Percentiles rank a stretch among this genome's conserved stretches.
phyloP scores from a whole-genome alignment of 257 asterid genomes.

The Scutellaria baicalensis region DNA sequence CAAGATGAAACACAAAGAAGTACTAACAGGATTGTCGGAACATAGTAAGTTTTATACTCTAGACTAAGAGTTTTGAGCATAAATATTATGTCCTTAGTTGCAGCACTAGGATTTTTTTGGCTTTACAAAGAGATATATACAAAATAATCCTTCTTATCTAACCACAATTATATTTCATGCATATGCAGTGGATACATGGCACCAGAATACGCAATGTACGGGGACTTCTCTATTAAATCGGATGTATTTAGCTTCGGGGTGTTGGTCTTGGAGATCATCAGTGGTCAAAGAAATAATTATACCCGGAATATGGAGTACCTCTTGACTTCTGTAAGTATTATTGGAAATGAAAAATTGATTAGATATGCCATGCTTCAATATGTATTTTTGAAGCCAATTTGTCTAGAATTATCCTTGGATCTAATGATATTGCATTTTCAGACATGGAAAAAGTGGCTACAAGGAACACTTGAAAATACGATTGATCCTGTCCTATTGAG shows the following conservation, averaged over 20 bases:
- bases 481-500: constrained; percentile 19
- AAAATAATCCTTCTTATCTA: background rate
- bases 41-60: constrained; percentile 29
- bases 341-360: background rate
- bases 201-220: constrained; percentile 34
- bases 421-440: background rate
- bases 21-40: constrained; percentile 38
- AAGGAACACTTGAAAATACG: constrained; percentile 16
- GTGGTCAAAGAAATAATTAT: constrained; percentile 21
- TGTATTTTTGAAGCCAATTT: too few species aligned
- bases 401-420: background rate
- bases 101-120: constrained; percentile 29
- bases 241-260: constrained; percentile 51
- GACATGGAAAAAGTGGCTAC: constrained; percentile 33
- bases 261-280: constrained; percentile 33
- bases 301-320: constrained; percentile 14
- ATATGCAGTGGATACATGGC: constrained; percentile 43
- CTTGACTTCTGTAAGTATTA: constrained; percentile 26
- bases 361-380: too few species aligned
- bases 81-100: background rate
- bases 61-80: background rate
- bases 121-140: constrained; percentile 29
- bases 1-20: constrained; percentile 28
- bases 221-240: constrained; percentile 31
- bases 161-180: background rate